Base-by-base conservation (phyloP, 768 basidiomycete species). In the Leucocoprinus birnbaumii region DNA sequence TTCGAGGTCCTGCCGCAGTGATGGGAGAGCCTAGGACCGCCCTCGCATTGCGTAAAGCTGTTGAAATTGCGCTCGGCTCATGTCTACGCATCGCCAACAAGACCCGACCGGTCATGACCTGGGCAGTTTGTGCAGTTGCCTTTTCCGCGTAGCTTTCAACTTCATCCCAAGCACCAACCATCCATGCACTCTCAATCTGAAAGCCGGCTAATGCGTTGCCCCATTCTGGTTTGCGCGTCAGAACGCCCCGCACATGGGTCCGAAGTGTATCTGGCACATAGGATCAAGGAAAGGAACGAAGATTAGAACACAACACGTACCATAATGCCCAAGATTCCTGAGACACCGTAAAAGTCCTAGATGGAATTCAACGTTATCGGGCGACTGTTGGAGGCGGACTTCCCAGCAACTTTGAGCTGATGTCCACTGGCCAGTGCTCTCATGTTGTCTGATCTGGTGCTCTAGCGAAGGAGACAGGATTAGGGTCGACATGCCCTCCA, bases 381-480 rank as follows among this genome's bases (percentile, higher is more conserved):
- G 95, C 19, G 85, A 84, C 55, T 91, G 86, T 65, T 98, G 96
- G 14, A 99, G 77, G 46, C 87, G 82, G 11, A 98, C 86, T 69
- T 99, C 97, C 97, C 97, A 99, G 63, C 97, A 99, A 64, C 96
- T 98, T 69, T 98, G 97, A 7, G 97, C 96, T 8, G 94, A 89
- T 2, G 97, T 98, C 97, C 97, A 99, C 41, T 86, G 80, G 0
- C 97, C 97, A 2, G 91, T 96, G 60, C 89, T 95, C 68, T 99
- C 97, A 63, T 99, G 97, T 64, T 98, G 91, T 41, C 97, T 86
- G 57, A 99, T 98, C 68, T 97, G 94, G 68, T 97, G 93, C 60
- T 98, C 92, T 45, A 98, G 69, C 2, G 91, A 91, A 0, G 97
- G 97, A 0, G 89, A 84, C 11, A 98, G 71, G 53, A 98, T 89